Evolutionary conservation across 495 filamentous ascomycete species (phyloP).

Genomic region (Hyaloscypha finlandica): DNA sequence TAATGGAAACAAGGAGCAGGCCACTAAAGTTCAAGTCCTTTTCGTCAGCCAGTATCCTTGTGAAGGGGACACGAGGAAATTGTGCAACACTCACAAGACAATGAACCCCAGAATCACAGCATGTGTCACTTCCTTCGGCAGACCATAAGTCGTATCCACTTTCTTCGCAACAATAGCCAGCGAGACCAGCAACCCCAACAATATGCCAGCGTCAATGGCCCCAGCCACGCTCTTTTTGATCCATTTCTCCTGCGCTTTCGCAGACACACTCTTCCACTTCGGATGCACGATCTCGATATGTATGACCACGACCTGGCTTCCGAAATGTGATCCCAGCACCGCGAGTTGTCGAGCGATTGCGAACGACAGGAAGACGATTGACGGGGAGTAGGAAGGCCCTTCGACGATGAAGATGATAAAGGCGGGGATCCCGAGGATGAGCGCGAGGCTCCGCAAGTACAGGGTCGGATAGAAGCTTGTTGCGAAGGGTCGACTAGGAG

Average conservation of each 20-base stretch:
- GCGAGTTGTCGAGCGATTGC: conserved; percentile 21
- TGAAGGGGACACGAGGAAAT: not conserved
- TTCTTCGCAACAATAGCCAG: conserved; percentile 10
- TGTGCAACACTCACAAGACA: conserved; percentile 20
- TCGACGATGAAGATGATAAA: conserved; percentile 25
- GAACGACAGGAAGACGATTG: conserved; percentile 25
- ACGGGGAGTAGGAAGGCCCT: conserved; percentile 1
- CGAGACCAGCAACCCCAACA: conserved; percentile 21
- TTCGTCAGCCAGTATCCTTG: not conserved
- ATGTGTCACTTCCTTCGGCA: not conserved
- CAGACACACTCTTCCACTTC: conserved; percentile 14
- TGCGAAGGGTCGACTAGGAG: conserved; percentile 15
- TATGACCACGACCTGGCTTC: conserved; percentile 17
- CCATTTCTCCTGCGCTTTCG: conserved; percentile 23
- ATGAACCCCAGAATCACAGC: conserved; percentile 26
- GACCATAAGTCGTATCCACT: not conserved
- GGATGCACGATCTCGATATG: conserved; percentile 25
- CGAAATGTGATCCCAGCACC: conserved; percentile 18
- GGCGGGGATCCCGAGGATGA: conserved; percentile 20
- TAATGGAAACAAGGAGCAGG: conserved; percentile 14
- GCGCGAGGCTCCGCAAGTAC: conserved; percentile 5
- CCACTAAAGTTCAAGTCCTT: conserved; percentile 13
- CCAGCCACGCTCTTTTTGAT: conserved; percentile 13
- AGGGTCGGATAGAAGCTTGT: conserved; percentile 23
- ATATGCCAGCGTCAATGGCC: conserved; percentile 15